Evolutionary conservation across 2,329 filamentous ascomycete species (phyloP).

Genomic region (Atkinsonella texensis): DNA sequence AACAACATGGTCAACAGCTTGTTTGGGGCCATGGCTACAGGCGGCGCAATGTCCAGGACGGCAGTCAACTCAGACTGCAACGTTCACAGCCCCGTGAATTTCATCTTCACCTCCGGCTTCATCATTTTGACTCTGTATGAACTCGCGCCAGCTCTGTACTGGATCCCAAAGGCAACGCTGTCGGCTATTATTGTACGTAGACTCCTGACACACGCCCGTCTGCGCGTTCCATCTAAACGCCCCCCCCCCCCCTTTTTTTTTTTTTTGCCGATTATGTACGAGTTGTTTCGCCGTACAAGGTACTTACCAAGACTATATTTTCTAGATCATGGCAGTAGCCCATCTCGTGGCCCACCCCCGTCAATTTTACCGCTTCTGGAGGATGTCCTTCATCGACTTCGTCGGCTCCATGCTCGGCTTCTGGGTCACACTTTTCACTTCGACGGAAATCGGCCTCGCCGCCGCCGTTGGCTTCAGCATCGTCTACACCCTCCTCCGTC

Average conservation of each 20-base stretch:
- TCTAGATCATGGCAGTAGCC: constrained; percentile 47
- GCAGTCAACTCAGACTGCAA: constrained; percentile 54
- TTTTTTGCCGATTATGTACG: neutral
- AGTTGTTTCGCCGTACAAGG: neutral
- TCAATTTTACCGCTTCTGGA: constrained; percentile 52
- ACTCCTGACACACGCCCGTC: too few species aligned
- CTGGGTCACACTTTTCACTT: constrained; percentile 51
- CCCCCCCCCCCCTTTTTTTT: too few species aligned
- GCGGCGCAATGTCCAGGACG: constrained; percentile 55
- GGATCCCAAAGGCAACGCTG: constrained; percentile 54
- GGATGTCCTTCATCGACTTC: constrained; percentile 52
- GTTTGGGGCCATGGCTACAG: constrained; percentile 51
- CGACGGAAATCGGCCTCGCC: constrained; percentile 47
- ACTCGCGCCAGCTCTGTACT: constrained; percentile 48
- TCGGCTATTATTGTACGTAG: constrained; percentile 45
- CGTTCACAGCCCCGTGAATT: constrained; percentile 49
- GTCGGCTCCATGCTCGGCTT: constrained; percentile 50
- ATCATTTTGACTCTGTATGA: constrained; percentile 51
- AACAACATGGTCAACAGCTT: constrained; percentile 53
- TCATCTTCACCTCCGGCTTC: constrained; percentile 47
- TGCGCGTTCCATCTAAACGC: neutral
- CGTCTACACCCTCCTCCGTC: constrained; percentile 44
- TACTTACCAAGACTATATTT: neutral
- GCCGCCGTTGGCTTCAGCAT: constrained; percentile 51
- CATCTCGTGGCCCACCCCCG: constrained; percentile 46